A percentile compares a stretch with the other conserved stretches of the same genome.
phyloP scores from a whole-genome alignment of 192 early-diverging fungal genomes.

The Linnemannia schmuckeri region DNA sequence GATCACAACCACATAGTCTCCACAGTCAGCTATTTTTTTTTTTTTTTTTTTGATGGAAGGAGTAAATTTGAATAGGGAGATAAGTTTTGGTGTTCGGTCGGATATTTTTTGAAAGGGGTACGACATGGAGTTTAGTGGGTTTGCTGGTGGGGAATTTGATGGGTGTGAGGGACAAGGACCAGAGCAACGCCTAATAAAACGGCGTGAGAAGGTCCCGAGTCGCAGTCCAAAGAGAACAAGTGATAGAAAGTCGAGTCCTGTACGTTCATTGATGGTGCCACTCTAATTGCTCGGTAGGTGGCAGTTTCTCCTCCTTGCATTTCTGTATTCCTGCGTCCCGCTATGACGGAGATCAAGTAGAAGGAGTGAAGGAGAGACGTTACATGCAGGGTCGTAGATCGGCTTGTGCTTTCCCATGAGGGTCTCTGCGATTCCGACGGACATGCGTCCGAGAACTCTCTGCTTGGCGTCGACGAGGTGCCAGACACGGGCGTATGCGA shows the following conservation, averaged over 20 bases:
- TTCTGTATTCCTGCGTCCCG: neutral
- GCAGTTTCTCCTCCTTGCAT: neutral
- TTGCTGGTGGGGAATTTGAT: too few relatives aligned
- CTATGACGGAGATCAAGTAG: neutral
- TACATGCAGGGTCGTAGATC: constrained; percentile 88
- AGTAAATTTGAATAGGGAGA: neutral
- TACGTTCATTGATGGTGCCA: neutral
- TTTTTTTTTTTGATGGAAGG: neutral
- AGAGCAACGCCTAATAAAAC: too few relatives aligned
- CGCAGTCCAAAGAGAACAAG: too few relatives aligned
- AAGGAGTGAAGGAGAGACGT: neutral
- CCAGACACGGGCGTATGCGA: constrained; percentile 91
- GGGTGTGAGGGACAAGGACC: too few relatives aligned
- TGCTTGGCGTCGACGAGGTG: constrained; percentile 92
- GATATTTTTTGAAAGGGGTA: neutral
- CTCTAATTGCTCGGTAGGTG: neutral
- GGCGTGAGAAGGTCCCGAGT: too few relatives aligned
- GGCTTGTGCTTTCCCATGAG: constrained; percentile 98
- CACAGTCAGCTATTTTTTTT: constrained; percentile 79
- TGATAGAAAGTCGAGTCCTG: neutral
- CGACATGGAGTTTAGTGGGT: too few relatives aligned
- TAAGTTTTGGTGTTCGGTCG: neutral
- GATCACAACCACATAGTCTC: constrained; percentile 96
- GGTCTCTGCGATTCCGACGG: constrained; percentile 87
- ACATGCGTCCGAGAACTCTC: constrained; percentile 88